Base-by-base conservation (phyloP, 768 basidiomycete genomes). In the Rhizopogon sp. region DNA sequence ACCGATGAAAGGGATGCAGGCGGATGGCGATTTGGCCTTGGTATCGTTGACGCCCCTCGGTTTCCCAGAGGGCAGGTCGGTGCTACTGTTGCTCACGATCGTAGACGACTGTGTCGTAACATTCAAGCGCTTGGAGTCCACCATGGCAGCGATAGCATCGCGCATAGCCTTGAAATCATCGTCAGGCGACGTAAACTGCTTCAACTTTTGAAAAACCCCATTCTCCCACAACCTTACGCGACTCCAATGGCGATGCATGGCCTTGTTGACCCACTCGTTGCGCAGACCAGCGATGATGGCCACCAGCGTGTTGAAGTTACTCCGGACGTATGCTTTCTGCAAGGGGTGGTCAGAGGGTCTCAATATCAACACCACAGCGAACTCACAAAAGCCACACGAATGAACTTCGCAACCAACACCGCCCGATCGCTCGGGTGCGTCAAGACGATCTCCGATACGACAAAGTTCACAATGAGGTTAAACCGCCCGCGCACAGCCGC, bases 361-460 rank as follows among this genome's bases (percentile, higher is more conserved):
- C 52, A 39, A 39, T 16, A 6, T 41, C 14, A n/a, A 10, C 16
- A 39, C 39, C 58, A 44, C 35, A 5, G 41, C 37, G 35, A 25
- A 74, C 86, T 66, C 60, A 93, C 92, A 78, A 84, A 92, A 39
- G 93, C 93, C 54, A 96, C 74, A 41, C 90, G 84, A 57, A 95
- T 84, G 66, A 96, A 87, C 71, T 93, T 94, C 55, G 73, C 74
- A 47, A 90, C 80, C 17, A 97, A 71, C 45, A 76, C 58, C 37
- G 77, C 78, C 17, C 93, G 79, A 52, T 90, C 84, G 52, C 69
- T 69, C 5, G 84, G 85, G 8, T 79, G 78, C 1, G 93, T 88
- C 54, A 92, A 71, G 22, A 93, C 79, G 51, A 96, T 80, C 72
- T 97, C 94, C 3, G 89, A 85, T 20, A 82, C 74, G 6, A 87